These are phyloP conservation scores for Trichosporon sp. DNA, from an alignment of 1,284 basidiomycete genomes.

Conservation along the genomic window DNA sequence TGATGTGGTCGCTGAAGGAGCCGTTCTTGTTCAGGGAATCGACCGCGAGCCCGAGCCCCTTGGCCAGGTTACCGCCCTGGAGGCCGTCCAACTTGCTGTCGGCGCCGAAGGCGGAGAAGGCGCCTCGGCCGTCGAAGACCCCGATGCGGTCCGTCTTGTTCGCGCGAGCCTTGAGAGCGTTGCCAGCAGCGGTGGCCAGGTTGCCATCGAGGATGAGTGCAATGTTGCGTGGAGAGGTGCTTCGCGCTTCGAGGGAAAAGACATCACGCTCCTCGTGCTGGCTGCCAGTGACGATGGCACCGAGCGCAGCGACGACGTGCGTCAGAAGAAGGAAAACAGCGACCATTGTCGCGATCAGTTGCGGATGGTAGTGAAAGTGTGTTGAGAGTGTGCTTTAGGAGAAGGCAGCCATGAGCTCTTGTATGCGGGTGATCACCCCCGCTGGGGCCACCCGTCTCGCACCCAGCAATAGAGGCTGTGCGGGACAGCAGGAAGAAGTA, in stretches of 20 bases:
- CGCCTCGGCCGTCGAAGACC: not conserved
- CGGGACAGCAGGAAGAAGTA: no score
- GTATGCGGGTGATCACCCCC: no score
- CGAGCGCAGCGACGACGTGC: not conserved
- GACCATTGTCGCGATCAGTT: not conserved
- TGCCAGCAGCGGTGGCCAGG: not conserved
- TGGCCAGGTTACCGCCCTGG: not conserved
- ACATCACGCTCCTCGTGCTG: slow-evolving; percentile 10
- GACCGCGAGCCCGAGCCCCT: not conserved
- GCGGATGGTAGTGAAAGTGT: not conserved
- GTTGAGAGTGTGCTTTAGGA: not conserved
- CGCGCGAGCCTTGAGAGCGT: not conserved
- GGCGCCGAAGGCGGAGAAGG: not conserved
- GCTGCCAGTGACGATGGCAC: slow-evolving; percentile 4
- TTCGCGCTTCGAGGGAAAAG: no score
- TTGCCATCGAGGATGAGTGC: not conserved
- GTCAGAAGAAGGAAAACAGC: not conserved
- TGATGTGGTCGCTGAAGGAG: slow-evolving; percentile 1
- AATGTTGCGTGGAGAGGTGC: no score
- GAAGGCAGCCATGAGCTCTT: not conserved
- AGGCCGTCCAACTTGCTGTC: not conserved
- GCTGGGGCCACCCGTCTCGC: no score
- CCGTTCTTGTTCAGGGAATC: slow-evolving; percentile 3
- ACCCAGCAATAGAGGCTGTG: no score
- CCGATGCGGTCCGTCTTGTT: not conserved